Base-by-base conservation (phyloP, 1,284 basidiomycete genomes). In the Puccinia novopanici region DNA sequence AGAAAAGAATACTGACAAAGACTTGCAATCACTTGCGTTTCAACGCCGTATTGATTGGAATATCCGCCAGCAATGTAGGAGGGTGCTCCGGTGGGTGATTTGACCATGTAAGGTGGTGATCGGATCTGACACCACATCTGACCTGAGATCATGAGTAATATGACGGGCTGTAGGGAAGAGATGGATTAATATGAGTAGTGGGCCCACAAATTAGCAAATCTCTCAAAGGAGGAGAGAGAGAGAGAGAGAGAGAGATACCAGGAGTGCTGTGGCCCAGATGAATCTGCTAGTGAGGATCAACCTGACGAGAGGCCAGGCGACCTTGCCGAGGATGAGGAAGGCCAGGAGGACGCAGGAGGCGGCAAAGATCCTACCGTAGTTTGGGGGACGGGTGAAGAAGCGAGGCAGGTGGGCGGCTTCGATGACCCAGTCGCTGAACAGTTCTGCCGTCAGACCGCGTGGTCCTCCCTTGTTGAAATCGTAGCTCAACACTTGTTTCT, bases 101-200 rank as follows among this genome's bases (percentile, higher is more conserved):
- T 52, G 90, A 90, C 74, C 67, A 89, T 88, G 84, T 90, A 94
- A 1, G 95, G 95, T 80, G 90, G 90, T 70, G 89, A 89, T 82
- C 96, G 91, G 84, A 99, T 99, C 82, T 91, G 91, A 83, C 93
- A 94, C 88, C 97, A 99, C 97, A 99, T 99, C 88, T 92, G 92
- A 3, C 95, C 95, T 10, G 91, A 90, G 13, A 91, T 95, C 91
- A 96, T 95, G 83, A 93, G 87, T 48, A 95, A 88, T 54, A 91
- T 91, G 6, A 89, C 88, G 34, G 82, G 70, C 83, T 84, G 81
- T 30, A 50, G 24, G 17, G 19, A 67, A n/a, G 40, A 45, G 5
- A 5, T n/a, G 22, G 42, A 54, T 27, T 22, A 37, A 17, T 37
- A 54, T 50, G 54, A 42, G 50, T 55, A 40, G 9, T 24, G 12